Percentiles rank a stretch among this genome's conserved stretches.
Conservation (phyloP, 73 alveolate species). For the Tetrahymena elliotti region DNA sequence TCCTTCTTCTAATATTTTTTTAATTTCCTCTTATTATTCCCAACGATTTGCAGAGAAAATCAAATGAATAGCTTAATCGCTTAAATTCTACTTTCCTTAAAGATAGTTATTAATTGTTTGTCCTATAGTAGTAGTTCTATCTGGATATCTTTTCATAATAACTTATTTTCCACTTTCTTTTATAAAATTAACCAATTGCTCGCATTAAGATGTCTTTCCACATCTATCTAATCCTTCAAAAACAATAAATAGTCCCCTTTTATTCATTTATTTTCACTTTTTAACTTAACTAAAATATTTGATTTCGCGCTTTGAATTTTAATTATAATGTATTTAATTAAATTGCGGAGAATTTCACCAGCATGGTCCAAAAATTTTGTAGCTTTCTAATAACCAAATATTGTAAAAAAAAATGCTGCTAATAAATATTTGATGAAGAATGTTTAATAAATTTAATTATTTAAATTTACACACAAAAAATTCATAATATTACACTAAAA, state of each 20-base stretch:
- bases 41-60: slow-evolving; percentile 84
- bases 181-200: slow-evolving; percentile 27
- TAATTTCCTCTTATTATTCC: slow-evolving; percentile 61
- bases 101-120: slow-evolving; percentile 58
- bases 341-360: neutral
- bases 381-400: neutral
- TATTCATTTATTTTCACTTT: neutral
- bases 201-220: slow-evolving; percentile 74
- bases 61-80: slow-evolving; percentile 71
- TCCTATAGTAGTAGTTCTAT: slow-evolving; percentile 64
- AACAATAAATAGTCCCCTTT: slow-evolving; percentile 76
- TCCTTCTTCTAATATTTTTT: slow-evolving; percentile 47
- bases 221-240: slow-evolving; percentile 84
- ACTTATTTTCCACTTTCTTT: slow-evolving; percentile 17
- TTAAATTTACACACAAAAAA: too few species aligned
- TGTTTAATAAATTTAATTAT: too few species aligned
- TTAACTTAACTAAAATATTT: neutral
- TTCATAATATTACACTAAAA: too few species aligned
- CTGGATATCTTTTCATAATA: slow-evolving; percentile 33
- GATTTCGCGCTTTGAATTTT: neutral
- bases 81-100: slow-evolving; percentile 40
- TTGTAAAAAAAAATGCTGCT: too few species aligned
- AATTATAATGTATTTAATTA: too few species aligned
- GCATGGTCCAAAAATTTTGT: neutral
- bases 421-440: too few species aligned